These are phyloP conservation scores for Acaromyces ingoldii DNA, from an alignment of 1,284 basidiomycete genomes.

Conservation along the genomic window DNA sequence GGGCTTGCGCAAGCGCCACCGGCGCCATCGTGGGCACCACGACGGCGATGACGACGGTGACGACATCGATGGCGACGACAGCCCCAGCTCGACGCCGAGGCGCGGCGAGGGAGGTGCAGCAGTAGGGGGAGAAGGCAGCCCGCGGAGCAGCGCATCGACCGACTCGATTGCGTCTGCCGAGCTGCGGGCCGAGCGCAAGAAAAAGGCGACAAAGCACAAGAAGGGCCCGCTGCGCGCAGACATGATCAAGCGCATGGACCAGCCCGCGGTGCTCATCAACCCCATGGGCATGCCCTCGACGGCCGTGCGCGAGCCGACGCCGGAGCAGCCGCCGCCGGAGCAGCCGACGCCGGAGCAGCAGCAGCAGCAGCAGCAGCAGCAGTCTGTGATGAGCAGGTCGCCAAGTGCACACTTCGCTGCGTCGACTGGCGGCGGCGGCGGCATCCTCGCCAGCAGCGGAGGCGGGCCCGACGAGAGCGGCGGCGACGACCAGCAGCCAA, in stretches of 20 bases:
- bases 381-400: no score
- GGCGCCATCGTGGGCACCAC: slow-evolving; percentile 17
- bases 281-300: slow-evolving; percentile 22
- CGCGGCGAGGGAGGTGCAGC: no score
- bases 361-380: no score
- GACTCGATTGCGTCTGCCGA: slow-evolving; percentile 16
- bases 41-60: slow-evolving; percentile 16
- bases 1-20: slow-evolving; percentile 14
- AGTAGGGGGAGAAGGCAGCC: not conserved
- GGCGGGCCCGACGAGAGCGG: no score
- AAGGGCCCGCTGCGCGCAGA: slow-evolving; percentile 40
- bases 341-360: no score
- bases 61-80: slow-evolving; percentile 12
- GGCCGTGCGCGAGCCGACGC: slow-evolving; percentile 1
- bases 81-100: no score
- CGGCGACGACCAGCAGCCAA: no score
- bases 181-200: slow-evolving; percentile 11
- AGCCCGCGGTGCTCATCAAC: slow-evolving; percentile 48
- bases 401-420: no score
- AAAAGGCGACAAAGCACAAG: slow-evolving; percentile 22
- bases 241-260: slow-evolving; percentile 47
- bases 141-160: slow-evolving; percentile 26
- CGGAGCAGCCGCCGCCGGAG: no score
- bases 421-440: no score
- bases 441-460: no score